A percentile compares a stretch with the other conserved stretches of the same genome.
Conservation (phyloP, 306 rosid genomes). For the Vigna reflexopilosa region DNA sequence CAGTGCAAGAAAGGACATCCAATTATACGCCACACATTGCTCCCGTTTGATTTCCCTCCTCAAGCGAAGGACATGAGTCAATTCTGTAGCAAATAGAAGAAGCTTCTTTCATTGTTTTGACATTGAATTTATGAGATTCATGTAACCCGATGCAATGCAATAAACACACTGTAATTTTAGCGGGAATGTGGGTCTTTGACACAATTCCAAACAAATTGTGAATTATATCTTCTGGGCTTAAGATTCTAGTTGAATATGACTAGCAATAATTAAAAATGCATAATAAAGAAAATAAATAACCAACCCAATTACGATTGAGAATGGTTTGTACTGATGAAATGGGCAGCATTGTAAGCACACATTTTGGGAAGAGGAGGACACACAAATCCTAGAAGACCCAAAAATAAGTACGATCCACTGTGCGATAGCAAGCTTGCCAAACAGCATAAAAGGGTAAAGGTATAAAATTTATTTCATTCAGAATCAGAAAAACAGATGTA, state of each 20-base stretch:
- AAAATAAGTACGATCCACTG: constrained; percentile 1
- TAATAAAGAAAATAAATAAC: constrained; percentile 21
- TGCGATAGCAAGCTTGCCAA: constrained; percentile 7
- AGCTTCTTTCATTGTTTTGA: background rate
- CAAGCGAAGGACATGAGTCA: background rate
- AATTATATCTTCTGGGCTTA: background rate
- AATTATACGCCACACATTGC: background rate
- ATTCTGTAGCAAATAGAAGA: background rate
- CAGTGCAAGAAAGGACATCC: background rate
- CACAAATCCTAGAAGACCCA: constrained; percentile 27
- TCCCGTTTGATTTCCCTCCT: background rate
- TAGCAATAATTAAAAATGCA: constrained; percentile 22
- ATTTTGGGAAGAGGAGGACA: constrained; percentile 4
- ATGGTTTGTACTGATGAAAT: background rate
- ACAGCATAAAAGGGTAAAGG: constrained; percentile 16
- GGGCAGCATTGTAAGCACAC: constrained; percentile 21
- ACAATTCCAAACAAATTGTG: background rate
- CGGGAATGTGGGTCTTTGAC: background rate
- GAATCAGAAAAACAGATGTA: constrained; percentile 26
- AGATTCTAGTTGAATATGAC: constrained; percentile 3
- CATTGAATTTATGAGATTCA: background rate
- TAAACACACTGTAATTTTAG: background rate
- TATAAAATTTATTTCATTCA: constrained; percentile 28
- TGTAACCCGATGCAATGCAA: background rate
- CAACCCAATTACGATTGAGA: background rate